A percentile compares a stretch with the other conserved stretches of the same genome.
Conservation (phyloP, 2,329 filamentous ascomycete genomes). For the Lojkania enalia region DNA sequence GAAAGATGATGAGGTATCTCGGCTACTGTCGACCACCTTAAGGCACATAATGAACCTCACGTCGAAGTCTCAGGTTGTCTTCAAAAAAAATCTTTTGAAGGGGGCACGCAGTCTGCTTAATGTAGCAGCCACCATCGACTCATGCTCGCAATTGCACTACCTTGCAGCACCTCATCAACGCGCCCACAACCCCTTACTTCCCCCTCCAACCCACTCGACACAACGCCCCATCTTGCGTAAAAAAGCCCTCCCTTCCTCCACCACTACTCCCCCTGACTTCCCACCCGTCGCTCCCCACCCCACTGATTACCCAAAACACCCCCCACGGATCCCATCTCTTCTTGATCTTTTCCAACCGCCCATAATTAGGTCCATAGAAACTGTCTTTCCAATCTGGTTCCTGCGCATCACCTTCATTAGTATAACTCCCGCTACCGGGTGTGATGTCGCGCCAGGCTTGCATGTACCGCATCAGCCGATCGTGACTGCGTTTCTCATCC, state of each 20-base stretch:
- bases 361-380: constrained; percentile 33
- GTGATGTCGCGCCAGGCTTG: constrained; percentile 29
- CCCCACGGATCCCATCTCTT: constrained; percentile 26
- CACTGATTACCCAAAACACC: constrained; percentile 31
- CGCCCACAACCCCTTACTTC: no score
- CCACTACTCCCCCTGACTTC: constrained; percentile 23
- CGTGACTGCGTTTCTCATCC: constrained; percentile 12
- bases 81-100: no score
- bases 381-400: constrained; percentile 26
- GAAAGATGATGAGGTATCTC: no score
- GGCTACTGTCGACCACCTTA: no score
- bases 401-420: constrained; percentile 36
- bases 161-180: no score
- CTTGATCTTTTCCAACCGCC: constrained; percentile 24
- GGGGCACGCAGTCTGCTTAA: no score
- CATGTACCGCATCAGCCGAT: constrained; percentile 25
- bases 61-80: no score
- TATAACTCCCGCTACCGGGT: constrained; percentile 26
- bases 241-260: constrained; percentile 18
- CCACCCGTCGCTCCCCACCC: constrained; percentile 31
- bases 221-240: constrained; percentile 30
- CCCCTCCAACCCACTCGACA: constrained; percentile 16
- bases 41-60: no score
- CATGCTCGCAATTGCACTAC: no score
- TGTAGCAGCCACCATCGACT: no score